Conservation (phyloP, 2,329 filamentous ascomycete species). For the Alternaria sp. region DNA sequence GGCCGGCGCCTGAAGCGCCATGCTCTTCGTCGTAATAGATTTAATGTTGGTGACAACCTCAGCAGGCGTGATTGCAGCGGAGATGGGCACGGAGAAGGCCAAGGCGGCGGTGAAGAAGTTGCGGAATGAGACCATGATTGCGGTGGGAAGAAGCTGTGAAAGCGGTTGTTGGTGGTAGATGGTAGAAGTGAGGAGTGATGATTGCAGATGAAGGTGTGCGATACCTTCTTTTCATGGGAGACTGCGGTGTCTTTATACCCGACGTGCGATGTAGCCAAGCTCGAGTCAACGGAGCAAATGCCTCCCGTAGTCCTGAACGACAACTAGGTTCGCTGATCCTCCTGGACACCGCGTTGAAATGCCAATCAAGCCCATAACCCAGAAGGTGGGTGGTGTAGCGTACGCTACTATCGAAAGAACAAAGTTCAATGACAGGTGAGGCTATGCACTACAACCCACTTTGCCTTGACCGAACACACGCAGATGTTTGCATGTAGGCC, state of each 20-base stretch:
- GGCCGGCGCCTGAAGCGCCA: neutral
- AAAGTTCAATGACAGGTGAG: neutral
- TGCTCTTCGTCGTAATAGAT: constrained; percentile 13
- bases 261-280: neutral
- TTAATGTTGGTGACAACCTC: constrained; percentile 19
- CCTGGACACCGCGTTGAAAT: neutral
- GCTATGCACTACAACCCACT: neutral
- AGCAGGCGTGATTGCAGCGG: constrained; percentile 6
- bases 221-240: constrained; percentile 1
- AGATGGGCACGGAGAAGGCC: constrained; percentile 17
- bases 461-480: neutral
- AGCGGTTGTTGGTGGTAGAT: neutral
- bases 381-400: neutral
- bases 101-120: constrained; percentile 19
- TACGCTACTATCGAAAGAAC: neutral
- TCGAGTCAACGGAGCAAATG: neutral
- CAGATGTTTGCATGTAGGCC: neutral
- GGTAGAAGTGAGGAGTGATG: constrained; percentile 2
- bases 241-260: constrained; percentile 7
- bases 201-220: constrained; percentile 9
- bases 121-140: constrained; percentile 22
- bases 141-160: neutral
- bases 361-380: neutral
- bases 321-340: constrained; percentile 5
- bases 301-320: neutral